Evolutionary conservation across 2,329 filamentous ascomycete genomes (phyloP), one percentile per base, ranked within the genome.

Genomic region (Pseudopithomyces maydicus): DNA sequence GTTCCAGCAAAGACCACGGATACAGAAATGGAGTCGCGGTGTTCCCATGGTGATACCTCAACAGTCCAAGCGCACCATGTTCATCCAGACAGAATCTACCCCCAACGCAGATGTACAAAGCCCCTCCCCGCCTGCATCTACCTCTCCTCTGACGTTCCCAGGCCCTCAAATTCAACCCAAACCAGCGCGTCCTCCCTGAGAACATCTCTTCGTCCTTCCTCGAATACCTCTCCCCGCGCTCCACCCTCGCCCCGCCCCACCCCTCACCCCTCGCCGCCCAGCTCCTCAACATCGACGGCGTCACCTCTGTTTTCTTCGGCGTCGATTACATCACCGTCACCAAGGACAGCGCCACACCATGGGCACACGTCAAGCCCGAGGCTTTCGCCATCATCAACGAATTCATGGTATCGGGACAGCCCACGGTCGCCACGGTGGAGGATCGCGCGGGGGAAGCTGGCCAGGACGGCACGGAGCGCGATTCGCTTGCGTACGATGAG

Each of bases 251-350:
- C 23, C 90, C 93, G 20, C 94, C 94, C 1, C 87, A 97, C 74
- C 92, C 94, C 3, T 98, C 94, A 19, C 93, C 92, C 17, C 86
- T 99, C 41, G 95, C 95, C 5, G 90, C 93, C 33, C 88, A 92
- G 75, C 85, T 99, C 50, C 89, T 98, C 83, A 93, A 91, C 74
- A 90, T 97, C 59, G 95, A 98, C 72, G 95, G 95, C 43, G 90
- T 98, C n/a, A 93, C 90, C 2, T 89, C 91, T 1, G 90, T 99
- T 20, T 98, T 98, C 79, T 97, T 96, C 78, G 95, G 94, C 51
- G 80, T 87, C 33, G 93, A 99, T 75, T 98, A 97, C 80, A 98
- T 99, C 78, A 99, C 95, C 12, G 90, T 99, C 35, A 97, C 90
- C 42, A 99, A 99, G 77, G 87, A 91, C 46, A 84, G 87, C 62